Evolutionary conservation across 257 asterid genomes (phyloP).

Genomic region (Solanum arcanum): DNA sequence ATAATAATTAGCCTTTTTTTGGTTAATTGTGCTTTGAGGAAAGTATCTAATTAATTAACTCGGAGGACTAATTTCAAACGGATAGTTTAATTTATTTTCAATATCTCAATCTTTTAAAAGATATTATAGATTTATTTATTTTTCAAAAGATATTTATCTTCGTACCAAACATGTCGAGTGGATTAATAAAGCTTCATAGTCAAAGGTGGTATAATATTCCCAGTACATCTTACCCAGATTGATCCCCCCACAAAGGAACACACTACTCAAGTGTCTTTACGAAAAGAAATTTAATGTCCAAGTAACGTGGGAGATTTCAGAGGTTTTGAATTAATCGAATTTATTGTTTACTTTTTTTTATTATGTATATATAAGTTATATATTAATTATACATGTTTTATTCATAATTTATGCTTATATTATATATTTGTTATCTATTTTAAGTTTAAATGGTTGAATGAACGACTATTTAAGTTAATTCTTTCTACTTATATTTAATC

Average conservation of each 20-base stretch:
- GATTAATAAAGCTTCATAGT: neutral
- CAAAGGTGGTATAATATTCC: neutral
- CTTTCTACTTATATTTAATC: no score
- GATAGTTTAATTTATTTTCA: neutral
- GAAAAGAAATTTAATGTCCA: neutral
- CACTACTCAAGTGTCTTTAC: neutral
- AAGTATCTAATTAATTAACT: neutral
- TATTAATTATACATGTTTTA: no score
- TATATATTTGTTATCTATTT: no score
- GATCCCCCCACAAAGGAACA: neutral
- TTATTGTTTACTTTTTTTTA: no score
- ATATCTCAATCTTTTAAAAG: neutral
- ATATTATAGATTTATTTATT: no score
- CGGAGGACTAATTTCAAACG: neutral
- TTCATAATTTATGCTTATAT: no score
- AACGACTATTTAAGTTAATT: no score
- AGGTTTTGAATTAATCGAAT: neutral
- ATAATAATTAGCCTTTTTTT: neutral
- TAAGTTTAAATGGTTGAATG: no score
- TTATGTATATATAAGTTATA: no score
- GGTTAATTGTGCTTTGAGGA: neutral
- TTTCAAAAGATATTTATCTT: no score
- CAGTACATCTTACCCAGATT: neutral
- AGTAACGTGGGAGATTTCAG: neutral
- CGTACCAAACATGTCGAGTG: neutral